phyloP scores from a whole-genome alignment of 2,329 filamentous ascomycete genomes.

The Xylaria sp. region DNA sequence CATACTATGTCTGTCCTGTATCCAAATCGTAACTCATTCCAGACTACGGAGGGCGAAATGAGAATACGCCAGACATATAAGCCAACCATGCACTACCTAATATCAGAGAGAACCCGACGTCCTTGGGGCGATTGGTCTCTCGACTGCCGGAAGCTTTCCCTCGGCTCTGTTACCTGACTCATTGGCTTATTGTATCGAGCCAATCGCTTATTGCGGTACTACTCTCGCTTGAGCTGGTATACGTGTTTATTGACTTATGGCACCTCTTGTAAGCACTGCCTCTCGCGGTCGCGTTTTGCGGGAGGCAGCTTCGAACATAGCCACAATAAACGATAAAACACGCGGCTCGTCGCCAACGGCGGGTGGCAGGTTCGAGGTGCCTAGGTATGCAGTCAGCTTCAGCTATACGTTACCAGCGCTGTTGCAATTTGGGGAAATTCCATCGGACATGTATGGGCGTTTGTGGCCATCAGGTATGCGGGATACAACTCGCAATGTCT shows the following conservation, averaged over 20 bases:
- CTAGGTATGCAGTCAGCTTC: neutral
- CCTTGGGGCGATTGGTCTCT: too few species aligned
- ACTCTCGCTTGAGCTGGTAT: neutral
- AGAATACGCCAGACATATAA: too few species aligned
- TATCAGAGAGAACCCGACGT: too few species aligned
- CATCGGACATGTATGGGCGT: neutral
- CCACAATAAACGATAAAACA: neutral
- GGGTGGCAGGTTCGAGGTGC: neutral
- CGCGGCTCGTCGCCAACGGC: constrained; percentile 12
- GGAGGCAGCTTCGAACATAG: neutral
- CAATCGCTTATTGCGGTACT: neutral
- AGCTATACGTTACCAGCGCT: neutral
- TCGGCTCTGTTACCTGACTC: too few species aligned
- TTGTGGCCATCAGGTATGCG: neutral
- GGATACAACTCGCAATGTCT: too few species aligned
- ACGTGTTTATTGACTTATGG: neutral
- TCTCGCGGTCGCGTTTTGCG: neutral
- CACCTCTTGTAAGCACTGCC: neutral
- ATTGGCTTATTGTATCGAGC: too few species aligned
- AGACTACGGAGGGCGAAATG: too few species aligned
- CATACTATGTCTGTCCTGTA: too few species aligned
- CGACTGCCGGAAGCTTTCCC: too few species aligned
- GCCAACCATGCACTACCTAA: too few species aligned
- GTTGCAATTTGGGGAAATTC: neutral
- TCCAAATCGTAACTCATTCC: too few species aligned